Percentiles rank a stretch among this genome's conserved stretches.
Evolutionary conservation across 2,329 filamentous ascomycete genomes (phyloP).

Genomic region (Talaromyces sp.): DNA sequence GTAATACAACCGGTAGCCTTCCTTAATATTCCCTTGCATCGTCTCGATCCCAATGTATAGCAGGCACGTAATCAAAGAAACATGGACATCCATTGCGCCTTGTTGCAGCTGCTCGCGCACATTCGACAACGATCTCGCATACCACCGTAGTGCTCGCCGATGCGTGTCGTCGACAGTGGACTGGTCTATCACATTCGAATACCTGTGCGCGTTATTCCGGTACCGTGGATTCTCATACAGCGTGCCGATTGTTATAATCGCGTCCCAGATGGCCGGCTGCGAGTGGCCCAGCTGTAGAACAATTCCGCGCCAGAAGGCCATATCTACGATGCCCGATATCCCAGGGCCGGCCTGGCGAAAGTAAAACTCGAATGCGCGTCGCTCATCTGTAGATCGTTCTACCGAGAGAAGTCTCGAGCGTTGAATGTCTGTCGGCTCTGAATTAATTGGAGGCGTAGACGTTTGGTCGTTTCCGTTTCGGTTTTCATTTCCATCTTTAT

Average conservation of each 20-base stretch:
- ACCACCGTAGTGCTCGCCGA: slow-evolving; percentile 16
- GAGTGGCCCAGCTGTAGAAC: slow-evolving; percentile 17
- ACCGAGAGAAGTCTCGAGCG: neutral
- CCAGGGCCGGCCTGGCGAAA: slow-evolving; percentile 14
- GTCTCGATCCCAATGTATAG: slow-evolving; percentile 29
- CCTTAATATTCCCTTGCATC: slow-evolving; percentile 19
- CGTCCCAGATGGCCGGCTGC: slow-evolving; percentile 21
- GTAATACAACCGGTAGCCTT: slow-evolving; percentile 21
- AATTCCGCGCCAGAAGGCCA: slow-evolving; percentile 18
- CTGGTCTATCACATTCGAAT: neutral
- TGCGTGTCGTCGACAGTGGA: neutral
- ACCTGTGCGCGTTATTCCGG: neutral
- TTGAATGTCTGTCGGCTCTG: neutral
- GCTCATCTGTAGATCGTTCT: slow-evolving; percentile 7
- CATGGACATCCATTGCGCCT: slow-evolving; percentile 19
- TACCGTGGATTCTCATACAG: neutral
- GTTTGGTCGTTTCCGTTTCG: neutral
- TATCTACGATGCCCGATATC: slow-evolving; percentile 13
- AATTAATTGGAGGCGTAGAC: neutral
- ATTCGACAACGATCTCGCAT: slow-evolving; percentile 23
- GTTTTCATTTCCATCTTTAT: neutral
- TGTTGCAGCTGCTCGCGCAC: slow-evolving; percentile 21
- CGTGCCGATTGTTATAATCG: slow-evolving; percentile 7
- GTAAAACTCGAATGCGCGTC: slow-evolving; percentile 22
- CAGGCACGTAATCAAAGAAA: slow-evolving; percentile 25